Evolutionary conservation across 495 filamentous ascomycete genomes (phyloP).

Genomic region (Glutinoglossum americanum): DNA sequence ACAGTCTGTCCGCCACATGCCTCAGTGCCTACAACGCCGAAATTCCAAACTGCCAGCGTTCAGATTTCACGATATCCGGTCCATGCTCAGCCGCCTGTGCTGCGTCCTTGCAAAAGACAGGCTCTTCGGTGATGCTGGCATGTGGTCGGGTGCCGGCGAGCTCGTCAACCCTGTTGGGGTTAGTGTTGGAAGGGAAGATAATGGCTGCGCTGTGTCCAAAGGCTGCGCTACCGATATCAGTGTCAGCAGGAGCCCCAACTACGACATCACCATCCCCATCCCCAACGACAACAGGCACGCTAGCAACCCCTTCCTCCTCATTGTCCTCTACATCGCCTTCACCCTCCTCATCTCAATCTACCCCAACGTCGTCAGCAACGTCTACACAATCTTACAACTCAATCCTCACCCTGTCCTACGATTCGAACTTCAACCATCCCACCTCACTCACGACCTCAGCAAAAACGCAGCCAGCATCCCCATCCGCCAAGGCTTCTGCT

Average conservation of each 20-base stretch:
- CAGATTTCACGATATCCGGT: constrained; percentile 13
- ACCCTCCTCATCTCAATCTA: not conserved
- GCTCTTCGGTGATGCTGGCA: constrained; percentile 7
- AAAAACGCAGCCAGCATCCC: not conserved
- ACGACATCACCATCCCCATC: not conserved
- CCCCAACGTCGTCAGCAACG: not conserved
- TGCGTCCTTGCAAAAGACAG: constrained; percentile 12
- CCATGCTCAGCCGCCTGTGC: constrained; percentile 16
- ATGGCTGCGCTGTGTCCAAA: constrained; percentile 12
- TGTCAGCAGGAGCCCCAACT: no score
- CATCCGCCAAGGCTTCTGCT: not conserved
- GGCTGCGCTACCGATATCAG: no score
- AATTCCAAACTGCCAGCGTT: constrained; percentile 14
- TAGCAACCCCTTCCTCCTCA: not conserved
- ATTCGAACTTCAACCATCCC: not conserved
- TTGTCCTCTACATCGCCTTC: not conserved
- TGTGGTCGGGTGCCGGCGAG: constrained; percentile 12
- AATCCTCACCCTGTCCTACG: not conserved
- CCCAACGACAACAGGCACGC: not conserved
- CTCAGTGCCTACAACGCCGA: constrained; percentile 7
- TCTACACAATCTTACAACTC: not conserved
- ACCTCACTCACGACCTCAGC: not conserved
- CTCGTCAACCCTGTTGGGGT: constrained; percentile 13
- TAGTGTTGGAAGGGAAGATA: constrained; percentile 9
- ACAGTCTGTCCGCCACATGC: not conserved